Percentiles rank a stretch among this genome's conserved stretches.
These are phyloP conservation scores for Lignosus rhinocerotis DNA, from an alignment of 1,284 basidiomycete genomes.

Conservation along the genomic window DNA sequence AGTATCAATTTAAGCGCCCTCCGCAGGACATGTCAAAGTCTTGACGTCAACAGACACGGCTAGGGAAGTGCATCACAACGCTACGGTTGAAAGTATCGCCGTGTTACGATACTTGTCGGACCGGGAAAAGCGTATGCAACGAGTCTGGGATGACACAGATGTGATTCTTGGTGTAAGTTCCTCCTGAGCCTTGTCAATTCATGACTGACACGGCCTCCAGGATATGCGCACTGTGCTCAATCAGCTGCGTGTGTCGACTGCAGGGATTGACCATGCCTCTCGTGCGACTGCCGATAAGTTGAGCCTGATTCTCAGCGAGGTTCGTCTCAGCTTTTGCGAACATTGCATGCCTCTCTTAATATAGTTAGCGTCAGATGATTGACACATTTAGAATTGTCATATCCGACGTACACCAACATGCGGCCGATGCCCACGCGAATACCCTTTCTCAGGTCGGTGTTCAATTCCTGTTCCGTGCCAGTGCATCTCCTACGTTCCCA, in stretches of 20 bases:
- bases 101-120: constrained; percentile 49
- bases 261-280: constrained; percentile 24
- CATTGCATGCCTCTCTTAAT: neutral
- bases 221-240: constrained; percentile 30
- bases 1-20: neutral
- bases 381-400: neutral
- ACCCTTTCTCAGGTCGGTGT: constrained; percentile 4
- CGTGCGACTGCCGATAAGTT: constrained; percentile 21
- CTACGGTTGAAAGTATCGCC: constrained; percentile 56
- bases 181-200: neutral
- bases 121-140: constrained; percentile 41
- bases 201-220: constrained; percentile 20
- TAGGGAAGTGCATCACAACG: constrained; percentile 65
- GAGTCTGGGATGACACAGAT: constrained; percentile 30
- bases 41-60: constrained; percentile 52
- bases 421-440: neutral
- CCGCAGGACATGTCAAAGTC: neutral
- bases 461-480: no score
- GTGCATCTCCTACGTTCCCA: neutral
- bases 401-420: neutral
- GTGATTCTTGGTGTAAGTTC: constrained; percentile 34
- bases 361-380: neutral
- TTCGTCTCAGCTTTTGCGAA: neutral
- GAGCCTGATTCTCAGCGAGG: constrained; percentile 16
- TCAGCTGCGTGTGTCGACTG: constrained; percentile 28